Evolutionary conservation across 768 basidiomycete genomes (phyloP).

Genomic region (Candolleomyces eurysporus): DNA sequence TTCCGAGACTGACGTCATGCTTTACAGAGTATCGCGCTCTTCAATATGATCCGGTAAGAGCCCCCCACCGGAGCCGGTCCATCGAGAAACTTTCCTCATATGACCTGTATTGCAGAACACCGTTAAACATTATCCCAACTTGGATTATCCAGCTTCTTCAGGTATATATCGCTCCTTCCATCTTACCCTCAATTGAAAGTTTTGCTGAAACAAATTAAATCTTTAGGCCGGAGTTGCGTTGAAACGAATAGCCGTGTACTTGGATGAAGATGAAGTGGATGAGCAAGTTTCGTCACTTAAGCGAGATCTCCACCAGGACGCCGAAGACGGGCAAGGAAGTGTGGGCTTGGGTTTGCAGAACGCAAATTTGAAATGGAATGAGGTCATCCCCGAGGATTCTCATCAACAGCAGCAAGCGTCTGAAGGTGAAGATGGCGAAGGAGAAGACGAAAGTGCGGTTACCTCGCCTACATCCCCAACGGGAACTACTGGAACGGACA

Average conservation of each 20-base stretch:
- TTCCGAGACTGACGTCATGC: neutral
- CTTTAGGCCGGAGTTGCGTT: slow-evolving; percentile 58
- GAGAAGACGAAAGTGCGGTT: neutral
- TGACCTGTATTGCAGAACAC: slow-evolving; percentile 37
- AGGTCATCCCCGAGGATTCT: slow-evolving; percentile 35
- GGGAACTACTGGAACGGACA: neutral
- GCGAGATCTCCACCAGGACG: slow-evolving; percentile 25
- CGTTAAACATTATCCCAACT: slow-evolving; percentile 76
- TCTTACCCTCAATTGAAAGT: neutral
- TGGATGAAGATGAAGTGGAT: slow-evolving; percentile 69
- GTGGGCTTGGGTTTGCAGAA: slow-evolving; percentile 53
- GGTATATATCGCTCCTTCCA: slow-evolving; percentile 20
- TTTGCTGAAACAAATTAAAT: neutral
- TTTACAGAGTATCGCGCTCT: slow-evolving; percentile 69
- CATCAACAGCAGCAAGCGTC: slow-evolving; percentile 14
- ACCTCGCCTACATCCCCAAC: slow-evolving; percentile 11
- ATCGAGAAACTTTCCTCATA: neutral
- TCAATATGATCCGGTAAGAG: slow-evolving; percentile 72
- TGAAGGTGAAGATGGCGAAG: neutral
- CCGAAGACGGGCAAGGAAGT: slow-evolving; percentile 28
- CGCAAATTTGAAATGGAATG: slow-evolving; percentile 63
- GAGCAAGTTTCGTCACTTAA: slow-evolving; percentile 68
- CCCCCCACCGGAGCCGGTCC: neutral
- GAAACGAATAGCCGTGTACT: slow-evolving; percentile 64
- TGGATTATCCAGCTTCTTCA: slow-evolving; percentile 80